These are phyloP conservation scores for Pseudocercospora musae DNA, from an alignment of 2,329 filamentous ascomycete genomes.

Conservation along the genomic window DNA sequence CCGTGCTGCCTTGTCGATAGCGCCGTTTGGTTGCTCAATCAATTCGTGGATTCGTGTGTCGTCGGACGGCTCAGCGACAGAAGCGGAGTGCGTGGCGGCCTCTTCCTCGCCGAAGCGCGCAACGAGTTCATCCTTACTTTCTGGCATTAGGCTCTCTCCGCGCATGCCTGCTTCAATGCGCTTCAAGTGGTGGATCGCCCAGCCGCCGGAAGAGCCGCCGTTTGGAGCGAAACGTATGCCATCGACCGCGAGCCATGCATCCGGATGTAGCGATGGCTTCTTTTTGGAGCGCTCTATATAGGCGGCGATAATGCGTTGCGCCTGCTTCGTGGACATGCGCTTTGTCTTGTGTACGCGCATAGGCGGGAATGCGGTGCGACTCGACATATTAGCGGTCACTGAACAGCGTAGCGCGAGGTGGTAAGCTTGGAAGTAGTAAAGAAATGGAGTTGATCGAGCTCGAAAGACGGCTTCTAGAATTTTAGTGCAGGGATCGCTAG, in stretches of 20 bases:
- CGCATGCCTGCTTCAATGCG: conserved; percentile 52
- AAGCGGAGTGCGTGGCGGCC: conserved; percentile 16
- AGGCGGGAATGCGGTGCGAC: conserved; percentile 6
- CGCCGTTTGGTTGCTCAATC: conserved; percentile 12
- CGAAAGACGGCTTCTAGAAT: not conserved
- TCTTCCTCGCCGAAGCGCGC: conserved; percentile 39
- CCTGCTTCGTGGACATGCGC: conserved; percentile 4
- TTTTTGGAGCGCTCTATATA: conserved; percentile 42
- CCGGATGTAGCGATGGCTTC: conserved; percentile 48
- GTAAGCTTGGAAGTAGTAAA: not conserved
- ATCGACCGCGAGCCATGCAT: conserved; percentile 43
- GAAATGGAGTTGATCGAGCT: not conserved
- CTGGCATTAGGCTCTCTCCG: conserved; percentile 50
- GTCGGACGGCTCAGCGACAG: conserved; percentile 16
- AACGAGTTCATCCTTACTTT: conserved; percentile 36
- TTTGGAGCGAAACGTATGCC: conserved; percentile 44
- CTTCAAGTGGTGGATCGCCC: conserved; percentile 53
- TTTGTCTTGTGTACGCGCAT: conserved; percentile 10
- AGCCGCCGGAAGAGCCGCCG: conserved; percentile 44
- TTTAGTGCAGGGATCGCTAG: not conserved
- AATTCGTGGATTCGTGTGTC: conserved; percentile 24
- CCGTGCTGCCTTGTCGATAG: conserved; percentile 12
- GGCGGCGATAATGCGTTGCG: conserved; percentile 31
- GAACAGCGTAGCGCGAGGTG: too few relatives aligned
- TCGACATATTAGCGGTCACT: not conserved